Evolutionary conservation across 139 green algal species (phyloP), one percentile per base, ranked within the genome.

Genomic region (Edaphochlamys debaryana): DNA sequence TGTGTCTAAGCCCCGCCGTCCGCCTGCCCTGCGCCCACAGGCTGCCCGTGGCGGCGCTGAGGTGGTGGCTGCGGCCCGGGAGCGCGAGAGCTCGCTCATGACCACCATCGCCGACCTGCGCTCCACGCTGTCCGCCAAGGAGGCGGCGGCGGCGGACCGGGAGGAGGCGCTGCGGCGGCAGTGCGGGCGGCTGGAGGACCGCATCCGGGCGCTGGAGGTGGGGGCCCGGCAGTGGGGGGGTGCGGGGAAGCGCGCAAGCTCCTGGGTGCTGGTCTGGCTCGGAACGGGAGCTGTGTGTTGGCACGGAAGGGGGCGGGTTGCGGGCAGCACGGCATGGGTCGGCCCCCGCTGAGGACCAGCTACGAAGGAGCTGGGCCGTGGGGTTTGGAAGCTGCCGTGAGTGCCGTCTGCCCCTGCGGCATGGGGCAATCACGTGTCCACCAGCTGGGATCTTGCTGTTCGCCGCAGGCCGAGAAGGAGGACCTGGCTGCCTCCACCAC

Each of bases 181-280:
- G 48, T 68, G 34, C 41, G 66, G 76, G 30, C 38, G 68, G 30
- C 58, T 80, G 56, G 80, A 79, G 68, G 79, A 85, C 4, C 68
- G 79, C 30, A 87, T 86, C 52, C 54, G 82, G 9, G 36, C 75
- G 45, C 82, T 90, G 52, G 82, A 90, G 82, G 76, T 82, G 76
- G 27, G 69, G 42, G 27, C 42, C 7, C 3, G 42, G 42, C 8
- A n/a, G 48, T 54, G 41, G 45, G 30, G 45, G 41, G 41, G 1
- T 45, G 11, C 8, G 36, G n/a, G n/a, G n/a, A n/a, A n/a, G n/a
- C n/a, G n/a, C n/a, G n/a, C n/a, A n/a, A n/a, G n/a, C n/a, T n/a
- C n/a, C n/a, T n/a, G n/a, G n/a, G n/a, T n/a, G n/a, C n/a, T n/a
- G n/a, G n/a, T n/a, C n/a, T n/a, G n/a, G n/a, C n/a, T n/a, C n/a